phyloP scores from a whole-genome alignment of 441 rosid genomes.

The Eruca vesicaria region DNA sequence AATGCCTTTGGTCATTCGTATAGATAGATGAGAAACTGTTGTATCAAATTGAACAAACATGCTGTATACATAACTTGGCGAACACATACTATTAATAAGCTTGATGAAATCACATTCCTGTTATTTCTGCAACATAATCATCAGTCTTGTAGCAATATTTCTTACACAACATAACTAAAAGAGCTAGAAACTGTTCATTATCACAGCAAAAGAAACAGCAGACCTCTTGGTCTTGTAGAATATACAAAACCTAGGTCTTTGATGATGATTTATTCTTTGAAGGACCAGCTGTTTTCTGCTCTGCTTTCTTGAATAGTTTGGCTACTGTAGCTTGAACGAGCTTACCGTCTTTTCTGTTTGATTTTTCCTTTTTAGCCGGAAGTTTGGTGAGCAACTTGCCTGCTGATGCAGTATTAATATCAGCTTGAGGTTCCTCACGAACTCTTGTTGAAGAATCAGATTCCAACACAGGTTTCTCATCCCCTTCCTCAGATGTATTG shows the following conservation, averaged over 20 bases:
- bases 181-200: not conserved
- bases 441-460: conserved; percentile 3
- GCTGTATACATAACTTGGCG: no score
- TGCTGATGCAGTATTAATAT: conserved; percentile 33
- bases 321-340: no score
- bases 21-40: conserved; percentile 18
- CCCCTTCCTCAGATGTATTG: conserved; percentile 42
- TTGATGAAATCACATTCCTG: not conserved
- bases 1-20: not conserved
- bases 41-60: no score
- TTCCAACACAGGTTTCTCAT: conserved; percentile 40
- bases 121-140: not conserved
- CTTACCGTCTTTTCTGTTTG: conserved; percentile 38
- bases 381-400: conserved; percentile 27
- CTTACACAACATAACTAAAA: not conserved
- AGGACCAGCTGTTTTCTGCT: no score
- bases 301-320: no score
- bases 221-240: not conserved
- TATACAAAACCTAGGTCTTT: conserved; percentile 1
- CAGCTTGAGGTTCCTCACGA: conserved; percentile 25
- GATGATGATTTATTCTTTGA: conserved; percentile 25
- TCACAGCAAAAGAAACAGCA: not conserved
- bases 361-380: conserved; percentile 37
- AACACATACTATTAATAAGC: no score
- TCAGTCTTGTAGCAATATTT: no score